phyloP scores from a whole-genome alignment of 2,329 filamentous ascomycete species.

The Colletotrichum plurivorum region DNA sequence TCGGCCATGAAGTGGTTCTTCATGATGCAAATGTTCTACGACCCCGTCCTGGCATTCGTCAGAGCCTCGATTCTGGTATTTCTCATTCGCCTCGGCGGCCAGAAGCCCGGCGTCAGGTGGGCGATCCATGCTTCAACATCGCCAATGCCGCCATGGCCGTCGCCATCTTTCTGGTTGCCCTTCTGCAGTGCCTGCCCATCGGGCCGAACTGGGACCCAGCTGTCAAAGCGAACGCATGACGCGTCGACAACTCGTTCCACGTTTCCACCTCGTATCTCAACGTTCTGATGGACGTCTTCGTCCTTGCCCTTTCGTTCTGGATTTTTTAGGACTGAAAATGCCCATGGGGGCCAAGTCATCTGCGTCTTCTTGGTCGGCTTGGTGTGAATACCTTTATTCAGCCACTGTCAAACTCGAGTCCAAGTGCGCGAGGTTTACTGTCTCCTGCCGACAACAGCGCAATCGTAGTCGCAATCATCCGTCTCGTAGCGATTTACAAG shows the following conservation, averaged over 20 bases:
- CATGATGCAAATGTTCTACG: conserved; percentile 57
- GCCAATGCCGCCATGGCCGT: conserved; percentile 50
- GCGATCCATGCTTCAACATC: conserved; percentile 49
- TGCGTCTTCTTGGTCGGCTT: conserved; percentile 56
- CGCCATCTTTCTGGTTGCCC: conserved; percentile 50
- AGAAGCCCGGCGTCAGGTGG: conserved; percentile 51
- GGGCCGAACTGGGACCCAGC: no score
- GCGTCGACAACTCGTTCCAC: conserved; percentile 30
- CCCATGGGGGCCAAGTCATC: no score
- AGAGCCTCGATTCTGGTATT: conserved; percentile 62
- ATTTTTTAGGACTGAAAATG: no score
- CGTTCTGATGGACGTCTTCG: conserved; percentile 52
- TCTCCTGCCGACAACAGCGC: conserved; percentile 44
- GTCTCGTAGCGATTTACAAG: conserved; percentile 49
- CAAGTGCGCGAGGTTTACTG: no score
- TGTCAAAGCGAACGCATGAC: conserved; percentile 39
- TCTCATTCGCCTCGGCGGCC: conserved; percentile 56
- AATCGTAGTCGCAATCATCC: conserved; percentile 50
- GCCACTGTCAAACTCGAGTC: no score
- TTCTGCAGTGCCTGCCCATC: no score
- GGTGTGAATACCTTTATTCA: conserved; percentile 47
- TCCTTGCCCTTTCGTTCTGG: no score
- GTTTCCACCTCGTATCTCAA: conserved; percentile 43
- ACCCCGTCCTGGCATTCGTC: conserved; percentile 60
- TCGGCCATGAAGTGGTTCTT: conserved; percentile 48